phyloP scores from a whole-genome alignment of 2,329 filamentous ascomycete species.

The Talaromyces sp. region DNA sequence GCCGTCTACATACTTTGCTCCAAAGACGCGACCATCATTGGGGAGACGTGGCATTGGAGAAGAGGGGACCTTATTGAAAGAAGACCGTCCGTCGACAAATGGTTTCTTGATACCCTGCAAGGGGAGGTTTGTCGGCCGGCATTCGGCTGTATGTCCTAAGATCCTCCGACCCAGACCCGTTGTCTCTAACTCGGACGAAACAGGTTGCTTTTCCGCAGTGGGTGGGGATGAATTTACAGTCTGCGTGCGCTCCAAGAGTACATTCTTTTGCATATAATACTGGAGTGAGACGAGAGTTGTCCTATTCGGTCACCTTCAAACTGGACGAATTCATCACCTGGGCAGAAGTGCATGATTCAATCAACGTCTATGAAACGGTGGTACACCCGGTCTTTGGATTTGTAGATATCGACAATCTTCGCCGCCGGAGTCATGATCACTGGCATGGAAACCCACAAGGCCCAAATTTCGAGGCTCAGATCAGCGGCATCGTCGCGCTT shows the following conservation, averaged over 20 bases:
- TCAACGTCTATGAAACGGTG: slow-evolving; percentile 23
- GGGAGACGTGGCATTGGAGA: not conserved
- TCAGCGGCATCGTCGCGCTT: slow-evolving; percentile 26
- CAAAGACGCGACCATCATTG: not conserved
- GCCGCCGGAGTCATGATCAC: slow-evolving; percentile 19
- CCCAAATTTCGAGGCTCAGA: slow-evolving; percentile 27
- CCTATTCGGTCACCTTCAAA: slow-evolving; percentile 15
- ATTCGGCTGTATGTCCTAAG: too few relatives aligned
- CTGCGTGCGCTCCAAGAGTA: slow-evolving; percentile 27
- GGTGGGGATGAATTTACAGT: slow-evolving; percentile 26
- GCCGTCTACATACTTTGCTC: not conserved
- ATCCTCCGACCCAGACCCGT: too few relatives aligned
- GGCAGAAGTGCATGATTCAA: slow-evolving; percentile 19
- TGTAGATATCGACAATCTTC: slow-evolving; percentile 21
- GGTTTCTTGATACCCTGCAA: slow-evolving; percentile 26
- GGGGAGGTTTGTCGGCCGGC: slow-evolving; percentile 23
- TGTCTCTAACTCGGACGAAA: too few relatives aligned
- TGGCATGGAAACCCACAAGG: slow-evolving; percentile 22
- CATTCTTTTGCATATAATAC: slow-evolving; percentile 34
- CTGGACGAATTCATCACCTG: slow-evolving; percentile 20
- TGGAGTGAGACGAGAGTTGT: slow-evolving; percentile 25
- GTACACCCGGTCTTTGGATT: slow-evolving; percentile 29
- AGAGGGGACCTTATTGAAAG: not conserved
- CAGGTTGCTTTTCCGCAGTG: slow-evolving; percentile 28
- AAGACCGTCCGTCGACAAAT: slow-evolving; percentile 5